These are phyloP conservation scores for Coemansia sp. DNA, from an alignment of 192 early-diverging fungal genomes.

Conservation along the genomic window DNA sequence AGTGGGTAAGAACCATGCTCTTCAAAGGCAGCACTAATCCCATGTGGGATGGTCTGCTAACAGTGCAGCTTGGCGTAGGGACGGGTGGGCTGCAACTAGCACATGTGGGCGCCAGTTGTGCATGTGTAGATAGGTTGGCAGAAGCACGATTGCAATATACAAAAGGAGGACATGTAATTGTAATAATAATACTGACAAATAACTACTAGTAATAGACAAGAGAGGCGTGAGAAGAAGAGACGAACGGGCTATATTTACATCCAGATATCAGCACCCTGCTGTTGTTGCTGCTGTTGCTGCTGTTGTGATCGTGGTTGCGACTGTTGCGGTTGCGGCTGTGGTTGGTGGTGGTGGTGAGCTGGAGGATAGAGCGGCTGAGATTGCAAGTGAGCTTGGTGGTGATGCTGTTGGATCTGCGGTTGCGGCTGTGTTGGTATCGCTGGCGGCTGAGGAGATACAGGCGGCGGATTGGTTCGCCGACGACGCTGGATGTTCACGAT, in stretches of 20 bases:
- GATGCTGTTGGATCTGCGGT: constrained; percentile 12
- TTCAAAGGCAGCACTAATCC: neutral
- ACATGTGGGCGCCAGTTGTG: too few relatives aligned
- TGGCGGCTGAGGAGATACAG: constrained; percentile 32
- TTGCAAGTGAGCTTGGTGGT: constrained; percentile 13
- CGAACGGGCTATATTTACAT: constrained; percentile 32
- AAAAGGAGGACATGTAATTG: too few relatives aligned
- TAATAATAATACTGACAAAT: too few relatives aligned
- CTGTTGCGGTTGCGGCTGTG: constrained; percentile 12
- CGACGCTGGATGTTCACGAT: constrained; percentile 55
- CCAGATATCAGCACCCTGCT: constrained; percentile 16
- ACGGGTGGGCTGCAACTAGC: too few relatives aligned
- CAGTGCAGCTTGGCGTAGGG: too few relatives aligned
- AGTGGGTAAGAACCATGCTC: too few relatives aligned
- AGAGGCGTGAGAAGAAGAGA: neutral
- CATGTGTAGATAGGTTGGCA: too few relatives aligned
- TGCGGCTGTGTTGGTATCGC: constrained; percentile 7
- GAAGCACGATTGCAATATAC: too few relatives aligned
- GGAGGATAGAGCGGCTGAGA: constrained; percentile 15
- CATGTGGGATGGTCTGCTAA: neutral
- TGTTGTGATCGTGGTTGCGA: constrained; percentile 6
- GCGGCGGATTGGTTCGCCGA: constrained; percentile 49
- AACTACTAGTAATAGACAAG: neutral
- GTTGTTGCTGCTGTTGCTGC: constrained; percentile 13
- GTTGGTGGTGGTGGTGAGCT: constrained; percentile 16